Percentiles rank a stretch among this genome's conserved stretches.
These are phyloP conservation scores for Hamigera avellanea DNA, from an alignment of 495 filamentous ascomycete genomes.

Conservation along the genomic window DNA sequence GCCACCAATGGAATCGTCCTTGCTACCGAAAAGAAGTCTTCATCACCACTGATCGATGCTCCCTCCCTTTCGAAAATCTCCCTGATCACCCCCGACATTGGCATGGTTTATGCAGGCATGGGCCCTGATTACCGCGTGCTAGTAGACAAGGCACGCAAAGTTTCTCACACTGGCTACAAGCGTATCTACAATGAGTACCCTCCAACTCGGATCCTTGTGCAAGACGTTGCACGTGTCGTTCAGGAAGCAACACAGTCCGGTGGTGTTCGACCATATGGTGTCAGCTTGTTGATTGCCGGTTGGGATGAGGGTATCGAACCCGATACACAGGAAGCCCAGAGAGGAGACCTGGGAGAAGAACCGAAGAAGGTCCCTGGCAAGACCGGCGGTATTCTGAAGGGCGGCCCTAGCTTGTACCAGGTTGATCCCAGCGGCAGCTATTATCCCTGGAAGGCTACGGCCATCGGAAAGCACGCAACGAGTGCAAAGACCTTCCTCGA, in stretches of 20 bases:
- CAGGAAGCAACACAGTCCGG: conserved; percentile 97
- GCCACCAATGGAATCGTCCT: conserved; percentile 98
- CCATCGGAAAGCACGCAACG: conserved; percentile 96
- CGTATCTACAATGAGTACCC: conserved; percentile 99
- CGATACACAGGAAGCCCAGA: conserved; percentile 43
- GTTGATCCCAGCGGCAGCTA: conserved; percentile 95
- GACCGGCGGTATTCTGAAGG: conserved; percentile 91
- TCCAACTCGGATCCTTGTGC: conserved; percentile 93
- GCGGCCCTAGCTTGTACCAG: conserved; percentile 94
- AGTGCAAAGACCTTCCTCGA: conserved; percentile 97
- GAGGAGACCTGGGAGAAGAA: conserved; percentile 44
- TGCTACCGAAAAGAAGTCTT: conserved; percentile 98
- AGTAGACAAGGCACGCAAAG: conserved; percentile 94
- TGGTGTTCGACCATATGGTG: conserved; percentile 96
- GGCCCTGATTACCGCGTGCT: conserved; percentile 96
- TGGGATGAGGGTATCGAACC: conserved; percentile 96
- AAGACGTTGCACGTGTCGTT: conserved; percentile 96
- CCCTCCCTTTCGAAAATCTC: conserved; percentile 95
- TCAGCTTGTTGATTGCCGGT: conserved; percentile 86
- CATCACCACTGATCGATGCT: conserved; percentile 87
- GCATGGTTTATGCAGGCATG: conserved; percentile 99
- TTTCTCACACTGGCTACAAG: conserved; percentile 98
- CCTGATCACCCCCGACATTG: conserved; percentile 95
- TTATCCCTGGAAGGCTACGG: conserved; percentile 98
- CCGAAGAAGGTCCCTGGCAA: conserved; percentile 60